Evolutionary conservation across 176 grass and related monocot genomes (phyloP).

Genomic region (Puccinellia tenuiflora): DNA sequence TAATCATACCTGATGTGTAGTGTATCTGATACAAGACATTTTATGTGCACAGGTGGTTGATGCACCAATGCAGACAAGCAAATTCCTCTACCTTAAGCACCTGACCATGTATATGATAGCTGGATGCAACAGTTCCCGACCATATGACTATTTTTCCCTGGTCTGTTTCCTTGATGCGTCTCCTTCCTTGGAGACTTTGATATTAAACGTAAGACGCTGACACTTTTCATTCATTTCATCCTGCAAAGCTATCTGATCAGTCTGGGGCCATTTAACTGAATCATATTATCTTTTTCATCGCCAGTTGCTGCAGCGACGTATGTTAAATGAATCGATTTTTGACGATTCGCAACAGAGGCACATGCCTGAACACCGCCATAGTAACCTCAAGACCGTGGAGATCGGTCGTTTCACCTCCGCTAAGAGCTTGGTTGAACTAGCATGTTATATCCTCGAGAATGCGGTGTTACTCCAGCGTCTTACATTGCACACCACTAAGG

Average conservation of each 20-base stretch:
- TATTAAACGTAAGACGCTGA: neutral
- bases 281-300: neutral
- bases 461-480: neutral
- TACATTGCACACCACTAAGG: neutral
- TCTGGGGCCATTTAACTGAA: neutral
- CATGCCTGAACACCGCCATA: neutral
- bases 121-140: neutral
- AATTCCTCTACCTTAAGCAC: conserved; percentile 13
- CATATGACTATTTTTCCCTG: conserved; percentile 8
- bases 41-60: neutral
- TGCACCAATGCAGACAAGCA: neutral
- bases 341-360: neutral
- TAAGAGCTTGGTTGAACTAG: neutral
- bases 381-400: neutral
- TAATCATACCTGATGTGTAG: neutral
- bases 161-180: conserved; percentile 3
- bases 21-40: neutral
- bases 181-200: conserved; percentile 10
- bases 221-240: neutral
- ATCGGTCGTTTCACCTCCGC: neutral
- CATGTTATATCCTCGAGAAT: neutral
- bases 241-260: neutral
- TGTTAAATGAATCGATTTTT: neutral
- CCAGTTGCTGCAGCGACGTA: neutral
- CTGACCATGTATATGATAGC: neutral